A percentile compares a stretch with the other conserved stretches of the same genome.
Conservation (phyloP, 78 protist genomes). For the Planoprotostelium fungivorum region DNA sequence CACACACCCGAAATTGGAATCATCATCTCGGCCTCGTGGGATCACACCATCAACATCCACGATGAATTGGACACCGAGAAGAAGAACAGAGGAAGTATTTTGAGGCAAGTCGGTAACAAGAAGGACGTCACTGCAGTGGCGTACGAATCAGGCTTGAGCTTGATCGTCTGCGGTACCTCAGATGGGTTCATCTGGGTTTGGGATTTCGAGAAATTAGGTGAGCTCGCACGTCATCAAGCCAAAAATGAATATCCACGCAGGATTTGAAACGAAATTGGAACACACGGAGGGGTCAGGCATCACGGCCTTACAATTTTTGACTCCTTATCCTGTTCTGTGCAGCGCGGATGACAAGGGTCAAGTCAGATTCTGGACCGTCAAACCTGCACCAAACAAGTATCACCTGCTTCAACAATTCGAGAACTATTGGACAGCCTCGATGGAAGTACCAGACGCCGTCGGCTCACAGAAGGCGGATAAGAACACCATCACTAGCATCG, state of each 20-base stretch:
- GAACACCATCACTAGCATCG: neutral
- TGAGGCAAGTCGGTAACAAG: neutral
- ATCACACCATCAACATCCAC: neutral
- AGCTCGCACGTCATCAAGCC: neutral
- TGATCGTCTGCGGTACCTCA: neutral
- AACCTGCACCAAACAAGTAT: neutral
- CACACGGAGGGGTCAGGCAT: neutral
- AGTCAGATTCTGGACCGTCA: neutral
- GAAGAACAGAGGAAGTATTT: neutral
- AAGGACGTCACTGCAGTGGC: neutral
- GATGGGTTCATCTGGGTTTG: neutral
- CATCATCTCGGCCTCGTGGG: neutral
- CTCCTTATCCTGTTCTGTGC: neutral
- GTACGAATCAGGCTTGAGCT: neutral
- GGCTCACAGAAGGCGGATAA: neutral
- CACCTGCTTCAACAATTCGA: neutral
- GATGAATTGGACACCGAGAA: neutral
- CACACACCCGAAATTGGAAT: neutral
- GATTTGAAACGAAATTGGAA: neutral
- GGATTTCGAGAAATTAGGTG: neutral
- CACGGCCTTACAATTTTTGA: neutral
- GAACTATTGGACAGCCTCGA: neutral
- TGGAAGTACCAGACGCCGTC: neutral
- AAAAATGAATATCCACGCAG: neutral
- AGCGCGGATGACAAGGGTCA: neutral